phyloP scores from a whole-genome alignment of 768 basidiomycete genomes.

The Psilocybe subaeruginosa region DNA sequence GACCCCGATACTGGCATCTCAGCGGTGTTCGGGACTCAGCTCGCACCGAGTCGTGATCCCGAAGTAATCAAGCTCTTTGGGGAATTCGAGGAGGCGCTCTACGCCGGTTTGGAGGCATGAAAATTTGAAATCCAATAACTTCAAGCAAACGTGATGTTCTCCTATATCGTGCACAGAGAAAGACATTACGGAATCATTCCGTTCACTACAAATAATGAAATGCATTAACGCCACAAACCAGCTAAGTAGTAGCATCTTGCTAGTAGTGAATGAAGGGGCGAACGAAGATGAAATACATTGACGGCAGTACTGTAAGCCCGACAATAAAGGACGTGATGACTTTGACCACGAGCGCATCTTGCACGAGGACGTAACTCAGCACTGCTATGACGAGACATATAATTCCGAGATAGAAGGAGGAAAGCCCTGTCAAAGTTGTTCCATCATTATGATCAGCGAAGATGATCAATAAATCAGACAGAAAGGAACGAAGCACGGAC shows the following conservation, averaged over 20 bases:
- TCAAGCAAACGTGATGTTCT: no score
- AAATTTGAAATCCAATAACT: not conserved
- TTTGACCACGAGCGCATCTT: not conserved
- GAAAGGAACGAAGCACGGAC: not conserved
- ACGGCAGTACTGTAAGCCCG: constrained; percentile 6
- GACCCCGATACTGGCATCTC: constrained; percentile 37
- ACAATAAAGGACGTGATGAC: constrained; percentile 1
- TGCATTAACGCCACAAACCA: no score
- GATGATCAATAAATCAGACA: not conserved
- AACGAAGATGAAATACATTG: constrained; percentile 2
- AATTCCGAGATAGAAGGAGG: constrained; percentile 13
- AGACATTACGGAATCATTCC: no score
- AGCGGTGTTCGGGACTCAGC: constrained; percentile 34
- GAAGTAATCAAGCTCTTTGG: constrained; percentile 21
- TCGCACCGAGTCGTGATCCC: constrained; percentile 26
- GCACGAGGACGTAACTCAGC: constrained; percentile 5
- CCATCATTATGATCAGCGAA: not conserved
- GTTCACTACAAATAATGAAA: no score
- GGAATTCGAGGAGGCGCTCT: constrained; percentile 30
- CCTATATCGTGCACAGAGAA: no score
- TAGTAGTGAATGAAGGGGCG: not conserved
- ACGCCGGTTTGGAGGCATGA: constrained; percentile 21
- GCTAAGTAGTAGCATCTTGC: not conserved
- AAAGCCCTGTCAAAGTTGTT: not conserved
- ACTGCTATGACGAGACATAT: constrained; percentile 5